A percentile compares a stretch with the other conserved stretches of the same genome.
phyloP scores from a whole-genome alignment of 345 rosid species.

The Melastoma malabathricum region DNA sequence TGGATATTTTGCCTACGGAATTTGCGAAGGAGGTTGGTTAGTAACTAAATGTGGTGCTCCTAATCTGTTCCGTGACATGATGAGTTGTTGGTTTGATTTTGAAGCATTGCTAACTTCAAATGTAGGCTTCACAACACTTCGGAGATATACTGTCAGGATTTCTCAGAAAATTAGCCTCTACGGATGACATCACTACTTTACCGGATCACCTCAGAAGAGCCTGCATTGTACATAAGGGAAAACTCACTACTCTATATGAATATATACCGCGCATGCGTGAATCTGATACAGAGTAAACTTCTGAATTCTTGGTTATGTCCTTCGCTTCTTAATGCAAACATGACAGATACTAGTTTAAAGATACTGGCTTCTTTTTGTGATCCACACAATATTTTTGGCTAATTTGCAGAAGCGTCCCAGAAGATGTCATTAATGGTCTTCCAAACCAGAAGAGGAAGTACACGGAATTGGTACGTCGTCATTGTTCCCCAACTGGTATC shows the following conservation, averaged over 20 bases:
- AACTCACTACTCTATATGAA: conserved; percentile 54
- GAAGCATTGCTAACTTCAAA: neutral
- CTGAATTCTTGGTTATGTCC: neutral
- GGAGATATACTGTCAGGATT: conserved; percentile 75
- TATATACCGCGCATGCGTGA: conserved; percentile 82
- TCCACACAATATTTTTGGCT: conserved; percentile 3
- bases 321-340: no score
- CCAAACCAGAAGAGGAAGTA: conserved; percentile 41
- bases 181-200: conserved; percentile 32
- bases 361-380: no score
- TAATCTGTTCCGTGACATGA: no score
- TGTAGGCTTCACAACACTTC: conserved; percentile 84
- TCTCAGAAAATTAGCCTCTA: conserved; percentile 60
- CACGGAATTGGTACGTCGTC: conserved; percentile 48
- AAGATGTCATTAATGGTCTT: conserved; percentile 15
- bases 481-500: no score
- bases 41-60: neutral
- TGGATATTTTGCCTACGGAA: conserved; percentile 89
- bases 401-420: conserved; percentile 38
- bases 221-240: conserved; percentile 69
- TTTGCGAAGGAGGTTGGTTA: conserved; percentile 81
- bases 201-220: conserved; percentile 74
- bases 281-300: conserved; percentile 58
- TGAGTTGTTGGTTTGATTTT: no score
- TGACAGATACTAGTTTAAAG: no score